These are phyloP conservation scores for Auriculariales sp. DNA, from an alignment of 768 basidiomycete genomes.

Conservation along the genomic window DNA sequence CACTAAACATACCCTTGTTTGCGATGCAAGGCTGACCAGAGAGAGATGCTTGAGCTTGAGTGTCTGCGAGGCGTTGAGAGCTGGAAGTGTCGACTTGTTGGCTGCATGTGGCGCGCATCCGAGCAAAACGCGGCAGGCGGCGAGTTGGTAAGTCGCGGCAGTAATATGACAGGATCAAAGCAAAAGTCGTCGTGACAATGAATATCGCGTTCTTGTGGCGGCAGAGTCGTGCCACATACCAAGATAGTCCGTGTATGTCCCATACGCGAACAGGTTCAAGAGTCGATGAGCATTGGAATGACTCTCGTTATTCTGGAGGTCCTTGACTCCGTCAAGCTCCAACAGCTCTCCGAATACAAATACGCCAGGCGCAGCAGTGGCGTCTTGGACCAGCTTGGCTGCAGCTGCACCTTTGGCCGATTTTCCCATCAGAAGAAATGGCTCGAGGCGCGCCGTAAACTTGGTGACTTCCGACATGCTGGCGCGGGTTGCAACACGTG, in stretches of 20 bases:
- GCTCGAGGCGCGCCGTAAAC: constrained; percentile 63
- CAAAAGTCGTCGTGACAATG: too few species aligned
- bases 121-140: constrained; percentile 1
- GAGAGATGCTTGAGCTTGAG: constrained; percentile 89
- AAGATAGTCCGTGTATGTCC: constrained; percentile 71
- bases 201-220: background rate
- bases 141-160: constrained; percentile 1
- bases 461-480: constrained; percentile 16
- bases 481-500: too few species aligned
- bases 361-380: constrained; percentile 76
- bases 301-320: constrained; percentile 59
- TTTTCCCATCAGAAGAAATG: constrained; percentile 83
- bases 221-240: constrained; percentile 27
- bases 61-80: constrained; percentile 56
- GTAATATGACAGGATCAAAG: background rate
- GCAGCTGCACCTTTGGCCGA: constrained; percentile 86
- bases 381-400: constrained; percentile 77
- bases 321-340: constrained; percentile 24
- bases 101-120: constrained; percentile 24
- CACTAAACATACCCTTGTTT: constrained; percentile 49
- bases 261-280: constrained; percentile 81
- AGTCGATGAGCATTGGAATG: constrained; percentile 46
- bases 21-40: constrained; percentile 67
- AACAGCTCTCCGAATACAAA: constrained; percentile 87
- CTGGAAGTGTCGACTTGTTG: constrained; percentile 48